Conservation (phyloP, 2,329 filamentous ascomycete species). For the Helotiales sp. region DNA sequence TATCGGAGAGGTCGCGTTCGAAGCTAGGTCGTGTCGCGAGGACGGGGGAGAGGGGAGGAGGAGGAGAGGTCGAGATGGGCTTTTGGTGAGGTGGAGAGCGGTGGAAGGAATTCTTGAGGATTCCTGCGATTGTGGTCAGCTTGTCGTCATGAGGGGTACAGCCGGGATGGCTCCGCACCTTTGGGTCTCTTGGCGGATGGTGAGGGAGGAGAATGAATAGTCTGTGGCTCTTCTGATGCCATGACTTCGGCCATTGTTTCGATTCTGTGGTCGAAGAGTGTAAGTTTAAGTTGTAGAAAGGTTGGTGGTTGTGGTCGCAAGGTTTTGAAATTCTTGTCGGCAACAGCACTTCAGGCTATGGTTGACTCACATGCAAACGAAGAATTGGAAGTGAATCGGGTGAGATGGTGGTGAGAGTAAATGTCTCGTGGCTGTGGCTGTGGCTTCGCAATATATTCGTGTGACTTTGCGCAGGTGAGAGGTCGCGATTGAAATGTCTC, state of each 20-base stretch:
- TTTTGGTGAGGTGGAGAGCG: constrained; percentile 51
- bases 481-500: not conserved
- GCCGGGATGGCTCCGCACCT: constrained; percentile 29
- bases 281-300: not conserved
- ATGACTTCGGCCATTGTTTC: constrained; percentile 22
- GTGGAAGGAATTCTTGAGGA: constrained; percentile 86
- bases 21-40: constrained; percentile 34
- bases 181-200: constrained; percentile 38
- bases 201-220: constrained; percentile 33
- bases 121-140: constrained; percentile 57
- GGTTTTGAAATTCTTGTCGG: not conserved
- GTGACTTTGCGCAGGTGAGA: constrained; percentile 10
- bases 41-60: constrained; percentile 19
- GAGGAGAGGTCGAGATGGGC: constrained; percentile 43
- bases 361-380: constrained; percentile 2
- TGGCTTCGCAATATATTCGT: constrained; percentile 9
- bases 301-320: constrained; percentile 3
- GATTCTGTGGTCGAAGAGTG: not conserved
- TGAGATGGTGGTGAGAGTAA: not conserved
- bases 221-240: constrained; percentile 28
- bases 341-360: constrained; percentile 5
- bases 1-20: constrained; percentile 56
- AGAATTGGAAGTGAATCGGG: not conserved
- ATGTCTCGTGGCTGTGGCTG: constrained; percentile 6
- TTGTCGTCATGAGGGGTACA: constrained; percentile 3